Evolutionary conservation across 495 filamentous ascomycete species (phyloP).

Genomic region (Neurospora sublineolata): DNA sequence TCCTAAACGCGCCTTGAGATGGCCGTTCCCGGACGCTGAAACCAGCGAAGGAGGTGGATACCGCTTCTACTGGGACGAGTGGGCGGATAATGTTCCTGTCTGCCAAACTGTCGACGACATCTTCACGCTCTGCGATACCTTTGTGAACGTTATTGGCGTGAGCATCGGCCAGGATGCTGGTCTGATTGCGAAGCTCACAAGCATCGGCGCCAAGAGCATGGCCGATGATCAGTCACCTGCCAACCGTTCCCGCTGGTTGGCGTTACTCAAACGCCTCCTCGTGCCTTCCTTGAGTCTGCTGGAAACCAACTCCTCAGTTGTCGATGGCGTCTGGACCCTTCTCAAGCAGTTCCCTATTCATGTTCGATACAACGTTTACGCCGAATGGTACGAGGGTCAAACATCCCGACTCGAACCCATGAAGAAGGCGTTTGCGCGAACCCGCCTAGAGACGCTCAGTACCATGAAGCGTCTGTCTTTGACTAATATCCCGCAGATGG

Average conservation of each 20-base stretch:
- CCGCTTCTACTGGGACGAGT: constrained; percentile 94
- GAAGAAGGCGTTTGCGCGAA: constrained; percentile 62
- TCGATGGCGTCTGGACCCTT: constrained; percentile 74
- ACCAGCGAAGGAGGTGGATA: constrained; percentile 62
- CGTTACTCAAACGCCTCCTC: constrained; percentile 69
- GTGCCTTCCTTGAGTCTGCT: constrained; percentile 76
- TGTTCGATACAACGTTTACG: constrained; percentile 77
- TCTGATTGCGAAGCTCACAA: constrained; percentile 66
- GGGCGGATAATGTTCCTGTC: constrained; percentile 83
- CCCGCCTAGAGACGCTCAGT: constrained; percentile 64
- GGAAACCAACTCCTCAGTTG: constrained; percentile 67
- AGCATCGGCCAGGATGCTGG: constrained; percentile 75
- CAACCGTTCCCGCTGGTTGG: constrained; percentile 64
- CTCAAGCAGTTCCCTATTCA: constrained; percentile 65
- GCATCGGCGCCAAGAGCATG: constrained; percentile 70
- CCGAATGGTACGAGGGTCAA: constrained; percentile 76
- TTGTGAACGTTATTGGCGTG: constrained; percentile 74
- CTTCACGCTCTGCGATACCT: constrained; percentile 72
- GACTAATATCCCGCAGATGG: constrained; percentile 75
- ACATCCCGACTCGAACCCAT: constrained; percentile 69
- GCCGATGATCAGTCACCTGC: constrained; percentile 52
- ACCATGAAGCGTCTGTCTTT: constrained; percentile 76
- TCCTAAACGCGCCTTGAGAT: constrained; percentile 53
- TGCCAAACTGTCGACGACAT: constrained; percentile 87
- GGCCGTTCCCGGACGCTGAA: constrained; percentile 70